Evolutionary conservation across 2,329 filamentous ascomycete genomes (phyloP).

Genomic region (Emergomyces orientalis): DNA sequence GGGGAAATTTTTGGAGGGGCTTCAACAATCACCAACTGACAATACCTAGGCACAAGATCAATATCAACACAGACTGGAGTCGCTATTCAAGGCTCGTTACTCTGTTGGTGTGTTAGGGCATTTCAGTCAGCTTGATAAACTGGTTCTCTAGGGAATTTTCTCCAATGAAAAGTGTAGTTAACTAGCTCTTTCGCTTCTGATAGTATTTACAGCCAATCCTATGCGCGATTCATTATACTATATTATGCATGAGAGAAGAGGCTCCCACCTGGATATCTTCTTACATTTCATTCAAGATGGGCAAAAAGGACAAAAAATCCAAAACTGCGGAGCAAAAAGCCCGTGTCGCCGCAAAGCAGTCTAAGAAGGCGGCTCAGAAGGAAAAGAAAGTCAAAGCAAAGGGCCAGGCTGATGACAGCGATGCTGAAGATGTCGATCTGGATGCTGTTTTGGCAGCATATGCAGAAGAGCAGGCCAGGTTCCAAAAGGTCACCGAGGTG

Average conservation of each 20-base stretch:
- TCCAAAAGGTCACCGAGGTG: conserved; percentile 84
- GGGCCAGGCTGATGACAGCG: conserved; percentile 63
- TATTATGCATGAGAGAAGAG: background rate
- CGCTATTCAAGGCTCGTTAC: background rate
- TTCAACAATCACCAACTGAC: background rate
- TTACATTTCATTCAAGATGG: conserved; percentile 31
- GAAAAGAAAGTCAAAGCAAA: conserved; percentile 74
- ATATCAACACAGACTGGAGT: background rate
- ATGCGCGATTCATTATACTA: background rate
- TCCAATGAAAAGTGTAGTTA: background rate
- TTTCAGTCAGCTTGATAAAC: background rate
- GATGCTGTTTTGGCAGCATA: conserved; percentile 91
- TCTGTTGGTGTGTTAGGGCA: background rate
- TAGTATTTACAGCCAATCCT: background rate
- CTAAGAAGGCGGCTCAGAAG: conserved; percentile 64
- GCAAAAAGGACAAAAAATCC: conserved; percentile 47
- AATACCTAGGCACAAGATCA: background rate
- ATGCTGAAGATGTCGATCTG: conserved; percentile 85
- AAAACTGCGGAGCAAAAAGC: conserved; percentile 50
- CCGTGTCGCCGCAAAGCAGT: conserved; percentile 61
- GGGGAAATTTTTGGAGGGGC: background rate
- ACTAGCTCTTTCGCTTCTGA: background rate
- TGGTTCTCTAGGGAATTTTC: background rate
- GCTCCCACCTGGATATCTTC: background rate
- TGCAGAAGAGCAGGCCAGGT: conserved; percentile 83